Base-by-base conservation (phyloP, 164 flowering plant genomes). In the Umbilicus rupestris region DNA sequence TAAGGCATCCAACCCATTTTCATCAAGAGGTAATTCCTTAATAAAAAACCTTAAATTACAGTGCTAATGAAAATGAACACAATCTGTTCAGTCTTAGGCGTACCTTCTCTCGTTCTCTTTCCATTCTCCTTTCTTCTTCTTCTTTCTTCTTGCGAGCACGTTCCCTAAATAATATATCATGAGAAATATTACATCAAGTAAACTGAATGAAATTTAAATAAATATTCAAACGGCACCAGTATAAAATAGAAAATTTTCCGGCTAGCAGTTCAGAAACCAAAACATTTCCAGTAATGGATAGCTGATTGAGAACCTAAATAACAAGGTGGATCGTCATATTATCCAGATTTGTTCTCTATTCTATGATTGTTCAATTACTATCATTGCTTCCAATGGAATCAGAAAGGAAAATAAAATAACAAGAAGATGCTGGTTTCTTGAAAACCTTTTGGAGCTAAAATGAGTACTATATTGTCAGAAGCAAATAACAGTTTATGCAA, bases 81-180 rank as follows among this genome's bases (percentile, higher is more conserved):
- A 9, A 7, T 24, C 14, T 50, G 57, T n/a, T 19, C 19, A 6
- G 2, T 22, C 28, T 50, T 20, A 50, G 57, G 39, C 26, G 15
- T 73, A 91, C 99, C 97, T 94, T 94, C 72, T 94, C 99, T 70
- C 73, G 84, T 71, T 89, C 99, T 79, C 90, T 84, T 84, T 94
- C 99, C 81, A 70, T 76, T 80, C 73, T 83, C 77, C 75, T 94
- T 64, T 94, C 99, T 76, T 91, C 99, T 72, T 94, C 97, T 74
- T 91, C 99, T 79, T 94, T 94, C 84, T 94, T 94, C 78, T 91
- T 94, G 71, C 96, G 97, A 72, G 99, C 99, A 22, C 85, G 79
- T 72, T 94, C 99, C 82, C 97, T 91, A 26, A 12, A 16, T 22
- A 41, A 63, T 22, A n/a, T 33, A 1, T 39, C 49, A 39, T 41